Evolutionary conservation across 2,329 filamentous ascomycete genomes (phyloP).

Genomic region (Botrytis porri): DNA sequence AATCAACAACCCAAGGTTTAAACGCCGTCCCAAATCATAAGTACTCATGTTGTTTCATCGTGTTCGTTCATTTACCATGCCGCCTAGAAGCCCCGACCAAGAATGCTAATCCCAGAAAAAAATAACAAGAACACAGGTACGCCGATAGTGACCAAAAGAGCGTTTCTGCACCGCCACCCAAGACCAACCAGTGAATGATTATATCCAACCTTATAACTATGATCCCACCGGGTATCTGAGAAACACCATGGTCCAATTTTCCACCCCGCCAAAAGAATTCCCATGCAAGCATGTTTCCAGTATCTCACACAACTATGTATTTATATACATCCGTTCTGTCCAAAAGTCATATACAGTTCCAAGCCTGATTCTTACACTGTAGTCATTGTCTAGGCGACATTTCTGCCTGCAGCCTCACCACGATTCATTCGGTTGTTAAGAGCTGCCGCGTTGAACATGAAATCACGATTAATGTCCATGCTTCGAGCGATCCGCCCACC

Average conservation of each 20-base stretch:
- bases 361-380: not conserved
- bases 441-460: constrained; percentile 33
- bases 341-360: not conserved
- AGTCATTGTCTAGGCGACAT: not conserved
- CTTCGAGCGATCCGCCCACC: constrained; percentile 36
- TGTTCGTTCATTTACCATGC: not conserved
- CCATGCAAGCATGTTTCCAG: not conserved
- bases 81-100: not conserved
- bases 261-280: not conserved
- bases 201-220: not conserved
- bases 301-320: not conserved
- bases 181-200: not conserved
- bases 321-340: not conserved
- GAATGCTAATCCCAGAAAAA: not conserved
- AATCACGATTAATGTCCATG: constrained; percentile 39
- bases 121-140: not conserved
- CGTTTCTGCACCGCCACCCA: not conserved
- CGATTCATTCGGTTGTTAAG: constrained; percentile 11
- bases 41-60: not conserved
- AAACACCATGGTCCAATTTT: constrained; percentile 8
- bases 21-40: not conserved
- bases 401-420: not conserved
- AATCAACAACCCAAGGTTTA: not conserved
- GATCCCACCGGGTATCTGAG: constrained; percentile 1
- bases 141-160: not conserved